A percentile compares a stretch with the other conserved stretches of the same genome.
Conservation (phyloP, 2,329 filamentous ascomycete genomes). For the Pestalotiopsis sp. region DNA sequence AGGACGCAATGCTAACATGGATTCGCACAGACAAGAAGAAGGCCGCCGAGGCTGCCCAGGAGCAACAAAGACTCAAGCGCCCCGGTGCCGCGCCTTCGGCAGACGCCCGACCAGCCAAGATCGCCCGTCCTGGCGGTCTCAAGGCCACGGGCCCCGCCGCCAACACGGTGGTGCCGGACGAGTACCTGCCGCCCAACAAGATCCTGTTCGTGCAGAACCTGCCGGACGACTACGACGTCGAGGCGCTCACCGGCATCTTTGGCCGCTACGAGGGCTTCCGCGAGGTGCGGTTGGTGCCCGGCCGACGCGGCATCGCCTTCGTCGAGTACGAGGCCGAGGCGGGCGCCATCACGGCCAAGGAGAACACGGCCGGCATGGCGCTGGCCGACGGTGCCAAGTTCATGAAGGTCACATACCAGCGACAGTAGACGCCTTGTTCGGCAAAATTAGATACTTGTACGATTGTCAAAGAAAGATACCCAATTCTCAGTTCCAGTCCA, state of each 20-base stretch:
- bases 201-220: slow-evolving; percentile 93
- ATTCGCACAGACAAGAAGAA: slow-evolving; percentile 67
- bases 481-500: background rate
- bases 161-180: slow-evolving; percentile 84
- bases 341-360: slow-evolving; percentile 90
- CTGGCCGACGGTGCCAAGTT: slow-evolving; percentile 74
- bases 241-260: slow-evolving; percentile 80
- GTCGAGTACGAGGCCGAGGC: slow-evolving; percentile 93
- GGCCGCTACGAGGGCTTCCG: slow-evolving; percentile 90
- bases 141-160: slow-evolving; percentile 73
- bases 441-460: background rate
- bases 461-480: background rate
- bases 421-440: slow-evolving; percentile 59
- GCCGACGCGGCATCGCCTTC: slow-evolving; percentile 87
- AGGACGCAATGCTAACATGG: slow-evolving; percentile 1
- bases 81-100: slow-evolving; percentile 47
- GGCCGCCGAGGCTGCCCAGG: slow-evolving; percentile 78
- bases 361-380: slow-evolving; percentile 84
- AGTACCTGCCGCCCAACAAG: slow-evolving; percentile 97
- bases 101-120: slow-evolving; percentile 66
- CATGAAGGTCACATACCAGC: slow-evolving; percentile 96
- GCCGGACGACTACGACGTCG: slow-evolving; percentile 83
- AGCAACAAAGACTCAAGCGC: slow-evolving; percentile 76
- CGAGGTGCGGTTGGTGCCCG: slow-evolving; percentile 88
- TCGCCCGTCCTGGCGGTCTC: slow-evolving; percentile 71